Evolutionary conservation across 202 grass and related monocot genomes (phyloP).

Genomic region (Bolboschoenoplectus hybrid): DNA sequence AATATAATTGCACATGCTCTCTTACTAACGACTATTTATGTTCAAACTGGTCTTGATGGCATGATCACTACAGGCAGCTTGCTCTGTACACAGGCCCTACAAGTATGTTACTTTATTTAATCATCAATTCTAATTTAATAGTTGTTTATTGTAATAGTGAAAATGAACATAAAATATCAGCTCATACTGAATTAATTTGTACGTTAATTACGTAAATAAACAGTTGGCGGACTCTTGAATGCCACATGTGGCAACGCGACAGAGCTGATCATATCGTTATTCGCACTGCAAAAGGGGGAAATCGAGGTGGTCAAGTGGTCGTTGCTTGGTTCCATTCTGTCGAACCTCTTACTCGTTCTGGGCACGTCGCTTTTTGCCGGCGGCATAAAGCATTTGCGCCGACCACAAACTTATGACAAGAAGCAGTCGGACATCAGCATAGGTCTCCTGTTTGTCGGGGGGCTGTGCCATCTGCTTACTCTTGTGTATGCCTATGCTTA

Average conservation of each 20-base stretch:
- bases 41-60: background rate
- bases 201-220: background rate
- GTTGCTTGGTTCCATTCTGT: conserved; percentile 85
- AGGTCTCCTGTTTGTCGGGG: conserved; percentile 68
- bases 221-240: conserved; percentile 93
- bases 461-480: conserved; percentile 70
- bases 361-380: conserved; percentile 86
- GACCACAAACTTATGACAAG: conserved; percentile 65
- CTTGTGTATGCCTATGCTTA: conserved; percentile 61
- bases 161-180: conserved; percentile 4
- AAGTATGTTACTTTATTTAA: conserved; percentile 44
- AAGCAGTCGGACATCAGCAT: conserved; percentile 78
- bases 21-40: background rate
- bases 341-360: conserved; percentile 89
- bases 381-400: conserved; percentile 62
- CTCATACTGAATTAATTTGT: background rate
- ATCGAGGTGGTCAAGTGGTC: conserved; percentile 91
- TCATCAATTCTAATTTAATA: background rate
- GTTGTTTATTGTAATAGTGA: background rate
- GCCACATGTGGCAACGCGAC: conserved; percentile 95
- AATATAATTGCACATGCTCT: conserved; percentile 5
- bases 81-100: conserved; percentile 82
- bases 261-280: conserved; percentile 88
- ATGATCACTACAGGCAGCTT: conserved; percentile 62
- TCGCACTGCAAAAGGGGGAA: conserved; percentile 62